These are phyloP conservation scores for Microsporum audouinii DNA, from an alignment of 2,329 filamentous ascomycete genomes.

Conservation along the genomic window DNA sequence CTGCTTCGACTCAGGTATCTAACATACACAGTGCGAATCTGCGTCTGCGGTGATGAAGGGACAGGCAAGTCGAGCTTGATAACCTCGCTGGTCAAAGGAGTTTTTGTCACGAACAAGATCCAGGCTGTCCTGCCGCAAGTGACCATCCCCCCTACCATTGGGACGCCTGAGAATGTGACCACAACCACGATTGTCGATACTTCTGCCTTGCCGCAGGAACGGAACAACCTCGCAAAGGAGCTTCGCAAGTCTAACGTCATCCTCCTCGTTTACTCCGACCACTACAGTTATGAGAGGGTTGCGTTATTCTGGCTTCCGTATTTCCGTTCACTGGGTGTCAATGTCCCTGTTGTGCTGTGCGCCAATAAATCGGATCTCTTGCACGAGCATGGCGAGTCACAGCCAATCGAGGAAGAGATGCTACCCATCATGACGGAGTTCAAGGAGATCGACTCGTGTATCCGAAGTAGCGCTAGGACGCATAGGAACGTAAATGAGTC, in stretches of 20 bases:
- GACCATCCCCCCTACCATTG: constrained; percentile 83
- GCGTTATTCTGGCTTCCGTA: constrained; percentile 98
- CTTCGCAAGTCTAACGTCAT: constrained; percentile 97
- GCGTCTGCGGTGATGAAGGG: constrained; percentile 90
- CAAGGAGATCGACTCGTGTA: constrained; percentile 96
- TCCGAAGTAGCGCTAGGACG: constrained; percentile 81
- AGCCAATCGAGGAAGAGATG: constrained; percentile 95
- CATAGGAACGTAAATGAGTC: constrained; percentile 91
- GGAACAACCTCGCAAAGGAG: constrained; percentile 79
- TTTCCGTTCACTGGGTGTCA: constrained; percentile 94
- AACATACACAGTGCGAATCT: constrained; percentile 60
- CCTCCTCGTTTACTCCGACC: constrained; percentile 89
- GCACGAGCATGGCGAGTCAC: constrained; percentile 60
- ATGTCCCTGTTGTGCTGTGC: constrained; percentile 91
- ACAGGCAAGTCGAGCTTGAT: constrained; percentile 91
- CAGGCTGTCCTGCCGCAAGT: constrained; percentile 89
- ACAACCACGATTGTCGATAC: constrained; percentile 91
- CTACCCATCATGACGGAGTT: constrained; percentile 96
- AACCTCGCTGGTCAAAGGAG: constrained; percentile 90
- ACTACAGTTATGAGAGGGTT: constrained; percentile 97
- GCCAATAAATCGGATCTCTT: constrained; percentile 94
- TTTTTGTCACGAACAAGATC: constrained; percentile 92
- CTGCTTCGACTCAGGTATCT: neutral
- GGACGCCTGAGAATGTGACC: constrained; percentile 90
- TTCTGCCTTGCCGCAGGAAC: constrained; percentile 85